Percentiles rank a stretch among this genome's conserved stretches.
These are phyloP conservation scores for Quercus variabilis DNA, from an alignment of 306 rosid species.

Conservation along the genomic window DNA sequence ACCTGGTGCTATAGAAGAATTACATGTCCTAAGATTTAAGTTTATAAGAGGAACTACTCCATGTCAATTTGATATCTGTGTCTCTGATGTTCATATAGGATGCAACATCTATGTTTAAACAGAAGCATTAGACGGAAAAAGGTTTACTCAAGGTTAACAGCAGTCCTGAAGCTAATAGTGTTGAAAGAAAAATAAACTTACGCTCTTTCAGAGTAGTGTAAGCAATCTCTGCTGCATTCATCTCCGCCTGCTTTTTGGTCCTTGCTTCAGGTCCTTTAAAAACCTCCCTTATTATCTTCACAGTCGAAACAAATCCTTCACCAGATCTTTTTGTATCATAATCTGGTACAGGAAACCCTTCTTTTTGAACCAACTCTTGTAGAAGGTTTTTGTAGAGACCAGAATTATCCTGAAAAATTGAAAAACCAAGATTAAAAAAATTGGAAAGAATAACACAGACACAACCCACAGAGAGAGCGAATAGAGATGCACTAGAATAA, in stretches of 20 bases:
- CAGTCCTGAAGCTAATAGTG: background rate
- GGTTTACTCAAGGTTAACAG: background rate
- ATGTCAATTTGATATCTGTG: background rate
- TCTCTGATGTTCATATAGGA: background rate
- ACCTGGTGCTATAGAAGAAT: background rate
- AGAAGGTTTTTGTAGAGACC: conserved; percentile 71
- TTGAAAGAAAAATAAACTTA: conserved; percentile 33
- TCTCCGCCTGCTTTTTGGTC: conserved; percentile 76
- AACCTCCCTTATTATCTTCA: conserved; percentile 43
- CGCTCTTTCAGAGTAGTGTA: conserved; percentile 48
- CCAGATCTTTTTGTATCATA: conserved; percentile 51
- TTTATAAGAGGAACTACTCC: too few species aligned
- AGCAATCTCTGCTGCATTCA: conserved; percentile 78
- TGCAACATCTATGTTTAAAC: background rate
- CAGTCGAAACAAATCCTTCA: conserved; percentile 59
- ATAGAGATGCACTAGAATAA: background rate
- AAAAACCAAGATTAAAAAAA: background rate
- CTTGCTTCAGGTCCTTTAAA: conserved; percentile 58
- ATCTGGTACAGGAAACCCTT: conserved; percentile 42
- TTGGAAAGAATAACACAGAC: background rate
- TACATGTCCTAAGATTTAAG: background rate
- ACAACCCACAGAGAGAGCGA: background rate
- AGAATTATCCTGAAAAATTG: conserved; percentile 21
- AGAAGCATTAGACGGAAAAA: background rate
- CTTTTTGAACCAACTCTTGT: conserved; percentile 68